These are phyloP conservation scores for Ambrosia hybrid DNA, from an alignment of 140 eudicot species.

Conservation along the genomic window DNA sequence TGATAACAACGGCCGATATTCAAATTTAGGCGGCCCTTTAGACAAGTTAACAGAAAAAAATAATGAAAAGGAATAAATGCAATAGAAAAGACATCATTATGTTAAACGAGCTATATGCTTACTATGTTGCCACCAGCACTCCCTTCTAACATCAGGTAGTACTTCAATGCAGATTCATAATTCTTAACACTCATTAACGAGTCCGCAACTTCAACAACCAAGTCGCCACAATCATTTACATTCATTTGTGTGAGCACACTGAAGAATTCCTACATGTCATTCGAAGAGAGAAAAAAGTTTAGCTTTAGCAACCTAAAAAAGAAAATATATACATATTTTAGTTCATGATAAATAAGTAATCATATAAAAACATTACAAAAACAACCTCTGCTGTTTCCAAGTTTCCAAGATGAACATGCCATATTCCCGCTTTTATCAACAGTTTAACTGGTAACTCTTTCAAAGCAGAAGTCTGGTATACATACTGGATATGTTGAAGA, in stretches of 20 bases:
- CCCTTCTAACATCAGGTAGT: conserved; percentile 65
- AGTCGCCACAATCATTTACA: conserved; percentile 40
- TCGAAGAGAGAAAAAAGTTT: too few species aligned
- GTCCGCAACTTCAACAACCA: conserved; percentile 62
- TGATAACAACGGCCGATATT: conserved; percentile 61
- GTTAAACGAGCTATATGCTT: conserved; percentile 12
- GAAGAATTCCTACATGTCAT: too few species aligned
- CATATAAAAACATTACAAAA: conserved; percentile 13
- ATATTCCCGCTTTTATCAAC: conserved; percentile 71
- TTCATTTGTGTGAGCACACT: conserved; percentile 41
- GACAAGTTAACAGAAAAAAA: conserved; percentile 5
- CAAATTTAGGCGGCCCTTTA: conserved; percentile 55
- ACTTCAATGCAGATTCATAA: conserved; percentile 69
- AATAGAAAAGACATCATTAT: neutral
- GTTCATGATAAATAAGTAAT: neutral
- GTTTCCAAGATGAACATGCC: conserved; percentile 75
- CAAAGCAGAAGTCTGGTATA: conserved; percentile 11
- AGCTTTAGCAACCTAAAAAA: too few species aligned
- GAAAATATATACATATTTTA: too few species aligned
- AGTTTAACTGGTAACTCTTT: conserved; percentile 56
- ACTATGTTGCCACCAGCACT: conserved; percentile 47
- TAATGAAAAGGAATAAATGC: neutral
- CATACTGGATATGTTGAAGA: conserved; percentile 63
- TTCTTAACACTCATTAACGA: conserved; percentile 51
- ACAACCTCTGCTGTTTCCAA: conserved; percentile 73